Evolutionary conservation across 1,284 basidiomycete species (phyloP).

Genomic region (Microbotryum intermedium): DNA sequence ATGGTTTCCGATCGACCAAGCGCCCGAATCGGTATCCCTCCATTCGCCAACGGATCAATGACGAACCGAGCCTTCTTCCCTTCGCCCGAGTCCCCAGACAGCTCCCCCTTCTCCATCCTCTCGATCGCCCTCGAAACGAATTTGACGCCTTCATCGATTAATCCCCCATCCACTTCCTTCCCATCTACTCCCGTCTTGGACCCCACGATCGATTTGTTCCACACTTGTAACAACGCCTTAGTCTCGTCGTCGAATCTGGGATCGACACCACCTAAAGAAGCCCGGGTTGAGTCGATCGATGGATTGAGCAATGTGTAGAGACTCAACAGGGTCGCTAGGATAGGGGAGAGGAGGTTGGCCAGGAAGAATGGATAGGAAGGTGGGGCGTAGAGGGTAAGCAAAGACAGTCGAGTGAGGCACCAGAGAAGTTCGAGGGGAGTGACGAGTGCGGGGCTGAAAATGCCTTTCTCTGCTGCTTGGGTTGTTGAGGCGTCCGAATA

Average conservation of each 20-base stretch:
- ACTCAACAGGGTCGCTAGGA: conserved; percentile 58
- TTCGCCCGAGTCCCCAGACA: conserved; percentile 5
- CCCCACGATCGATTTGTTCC: conserved; percentile 40
- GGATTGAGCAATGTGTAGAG: conserved; percentile 51
- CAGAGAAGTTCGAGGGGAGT: background rate
- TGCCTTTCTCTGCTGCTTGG: background rate
- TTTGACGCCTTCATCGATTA: conserved; percentile 47
- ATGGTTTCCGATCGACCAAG: background rate
- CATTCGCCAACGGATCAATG: conserved; percentile 29
- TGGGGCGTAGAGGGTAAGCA: conserved; percentile 67
- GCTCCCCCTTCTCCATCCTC: conserved; percentile 45
- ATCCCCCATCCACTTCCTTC: conserved; percentile 46
- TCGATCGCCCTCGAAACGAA: conserved; percentile 55
- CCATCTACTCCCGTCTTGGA: conserved; percentile 36
- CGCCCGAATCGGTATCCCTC: conserved; percentile 17
- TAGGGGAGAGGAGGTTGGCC: conserved; percentile 56
- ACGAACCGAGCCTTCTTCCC: conserved; percentile 9
- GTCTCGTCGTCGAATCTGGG: conserved; percentile 54
- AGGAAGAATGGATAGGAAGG: conserved; percentile 53
- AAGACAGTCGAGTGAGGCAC: conserved; percentile 38
- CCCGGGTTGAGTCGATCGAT: conserved; percentile 41
- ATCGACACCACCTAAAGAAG: conserved; percentile 43
- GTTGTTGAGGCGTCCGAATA: background rate
- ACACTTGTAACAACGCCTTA: conserved; percentile 54
- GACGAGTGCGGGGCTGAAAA: background rate